Conservation (phyloP, 176 grass and related monocot genomes). For the sorghum (Sorghum bicolor) region DNA sequence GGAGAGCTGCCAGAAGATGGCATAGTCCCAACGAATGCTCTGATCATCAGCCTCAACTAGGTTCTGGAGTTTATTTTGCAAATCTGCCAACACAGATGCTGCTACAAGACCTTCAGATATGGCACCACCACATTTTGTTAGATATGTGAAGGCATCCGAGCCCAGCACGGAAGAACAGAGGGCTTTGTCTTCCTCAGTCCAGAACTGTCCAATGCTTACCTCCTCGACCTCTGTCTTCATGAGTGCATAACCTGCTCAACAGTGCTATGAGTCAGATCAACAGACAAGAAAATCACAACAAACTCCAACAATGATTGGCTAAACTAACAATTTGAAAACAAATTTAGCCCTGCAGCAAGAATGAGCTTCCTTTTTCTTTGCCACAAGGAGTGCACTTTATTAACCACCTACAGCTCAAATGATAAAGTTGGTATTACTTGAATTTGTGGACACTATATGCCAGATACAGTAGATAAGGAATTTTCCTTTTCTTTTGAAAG, state of each 20-base stretch:
- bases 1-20: slow-evolving; percentile 94
- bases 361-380: no score
- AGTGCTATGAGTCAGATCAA: background rate
- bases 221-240: slow-evolving; percentile 59
- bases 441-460: background rate
- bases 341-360: no score
- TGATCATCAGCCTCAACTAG: slow-evolving; percentile 61
- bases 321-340: background rate
- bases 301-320: background rate
- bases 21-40: slow-evolving; percentile 75
- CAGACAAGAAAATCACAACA: background rate
- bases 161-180: slow-evolving; percentile 63
- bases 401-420: background rate
- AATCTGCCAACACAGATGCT: slow-evolving; percentile 47
- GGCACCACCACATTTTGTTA: slow-evolving; percentile 55
- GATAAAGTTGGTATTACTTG: background rate
- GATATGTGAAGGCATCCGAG: slow-evolving; percentile 73
- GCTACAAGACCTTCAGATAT: slow-evolving; percentile 76
- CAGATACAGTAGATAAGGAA: background rate
- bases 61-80: slow-evolving; percentile 82
- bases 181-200: slow-evolving; percentile 65
- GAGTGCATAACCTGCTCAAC: slow-evolving; percentile 17
- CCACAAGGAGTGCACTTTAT: background rate
- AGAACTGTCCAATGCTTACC: slow-evolving; percentile 29
- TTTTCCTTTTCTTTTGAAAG: background rate